These are phyloP conservation scores for Coemansia sp. DNA, from an alignment of 192 early-diverging fungal genomes.

Conservation along the genomic window DNA sequence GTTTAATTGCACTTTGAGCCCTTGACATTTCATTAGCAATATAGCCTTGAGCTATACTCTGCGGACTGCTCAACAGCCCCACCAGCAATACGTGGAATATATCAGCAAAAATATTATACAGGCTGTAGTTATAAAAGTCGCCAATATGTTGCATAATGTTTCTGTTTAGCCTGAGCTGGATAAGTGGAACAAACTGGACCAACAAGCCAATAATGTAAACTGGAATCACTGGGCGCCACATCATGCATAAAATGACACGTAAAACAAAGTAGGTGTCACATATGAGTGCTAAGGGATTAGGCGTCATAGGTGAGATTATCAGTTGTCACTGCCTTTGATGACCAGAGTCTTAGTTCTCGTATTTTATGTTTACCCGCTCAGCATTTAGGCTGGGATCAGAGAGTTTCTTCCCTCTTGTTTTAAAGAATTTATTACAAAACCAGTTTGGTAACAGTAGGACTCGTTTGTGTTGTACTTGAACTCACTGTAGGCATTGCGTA, in stretches of 20 bases:
- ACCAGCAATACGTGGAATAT: background rate
- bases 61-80: background rate
- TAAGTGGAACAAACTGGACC: background rate
- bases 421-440: too few relatives aligned
- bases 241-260: slow-evolving; percentile 27
- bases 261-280: slow-evolving; percentile 33
- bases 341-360: too few relatives aligned
- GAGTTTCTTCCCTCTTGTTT: too few relatives aligned
- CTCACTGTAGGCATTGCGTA: slow-evolving; percentile 1
- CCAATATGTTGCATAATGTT: slow-evolving; percentile 26
- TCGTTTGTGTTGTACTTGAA: slow-evolving; percentile 34
- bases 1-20: slow-evolving; percentile 12
- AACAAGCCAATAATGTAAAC: slow-evolving; percentile 19
- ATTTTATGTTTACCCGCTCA: too few relatives aligned
- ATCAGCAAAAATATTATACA: slow-evolving; percentile 19
- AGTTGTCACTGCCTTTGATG: too few relatives aligned
- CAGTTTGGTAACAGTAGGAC: too few relatives aligned
- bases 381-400: too few relatives aligned
- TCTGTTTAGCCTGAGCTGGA: background rate
- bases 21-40: background rate
- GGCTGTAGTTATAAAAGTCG: background rate
- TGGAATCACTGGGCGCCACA: slow-evolving; percentile 36
- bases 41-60: background rate
- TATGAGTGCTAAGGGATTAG: too few relatives aligned
- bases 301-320: too few relatives aligned